These are phyloP conservation scores for Bipolaris oryzae DNA, from an alignment of 2,329 filamentous ascomycete genomes.

Conservation along the genomic window DNA sequence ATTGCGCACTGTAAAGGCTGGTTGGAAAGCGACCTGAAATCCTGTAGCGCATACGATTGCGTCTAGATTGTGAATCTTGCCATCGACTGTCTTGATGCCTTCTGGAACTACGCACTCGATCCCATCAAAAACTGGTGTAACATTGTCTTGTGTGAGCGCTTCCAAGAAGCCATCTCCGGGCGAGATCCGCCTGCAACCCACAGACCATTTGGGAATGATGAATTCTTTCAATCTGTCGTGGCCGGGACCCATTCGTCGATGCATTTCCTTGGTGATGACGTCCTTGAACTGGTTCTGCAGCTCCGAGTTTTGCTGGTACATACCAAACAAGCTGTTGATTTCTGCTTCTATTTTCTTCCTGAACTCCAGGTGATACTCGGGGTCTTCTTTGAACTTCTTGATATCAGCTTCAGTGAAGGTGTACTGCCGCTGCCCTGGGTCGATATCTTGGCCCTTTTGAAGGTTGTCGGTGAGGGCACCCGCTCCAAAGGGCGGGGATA, in stretches of 20 bases:
- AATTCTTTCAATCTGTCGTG: conserved; percentile 51
- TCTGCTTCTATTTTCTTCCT: conserved; percentile 57
- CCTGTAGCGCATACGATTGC: conserved; percentile 43
- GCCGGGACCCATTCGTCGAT: conserved; percentile 47
- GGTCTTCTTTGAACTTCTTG: conserved; percentile 63
- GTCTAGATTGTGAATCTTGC: conserved; percentile 41
- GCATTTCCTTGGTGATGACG: conserved; percentile 52
- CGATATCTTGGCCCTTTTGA: conserved; percentile 45
- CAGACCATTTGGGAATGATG: conserved; percentile 56
- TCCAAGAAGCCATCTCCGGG: conserved; percentile 44
- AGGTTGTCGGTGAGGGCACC: conserved; percentile 43
- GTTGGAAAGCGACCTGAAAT: conserved; percentile 48
- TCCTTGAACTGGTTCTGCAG: conserved; percentile 53
- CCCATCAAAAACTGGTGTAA: conserved; percentile 32
- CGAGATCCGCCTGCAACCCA: conserved; percentile 48
- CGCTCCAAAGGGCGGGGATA: conserved; percentile 47
- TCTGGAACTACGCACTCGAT: conserved; percentile 45
- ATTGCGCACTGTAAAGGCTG: conserved; percentile 53
- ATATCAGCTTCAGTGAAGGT: conserved; percentile 59
- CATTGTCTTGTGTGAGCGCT: conserved; percentile 39
- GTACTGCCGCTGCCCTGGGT: conserved; percentile 52
- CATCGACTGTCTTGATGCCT: conserved; percentile 41
- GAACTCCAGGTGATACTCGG: conserved; percentile 59
- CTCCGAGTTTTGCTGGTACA: conserved; percentile 56
- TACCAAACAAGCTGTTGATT: conserved; percentile 60